Evolutionary conservation across 768 basidiomycete genomes (phyloP), one percentile per base, ranked within the genome.

Genomic region (Naematelia encephala): DNA sequence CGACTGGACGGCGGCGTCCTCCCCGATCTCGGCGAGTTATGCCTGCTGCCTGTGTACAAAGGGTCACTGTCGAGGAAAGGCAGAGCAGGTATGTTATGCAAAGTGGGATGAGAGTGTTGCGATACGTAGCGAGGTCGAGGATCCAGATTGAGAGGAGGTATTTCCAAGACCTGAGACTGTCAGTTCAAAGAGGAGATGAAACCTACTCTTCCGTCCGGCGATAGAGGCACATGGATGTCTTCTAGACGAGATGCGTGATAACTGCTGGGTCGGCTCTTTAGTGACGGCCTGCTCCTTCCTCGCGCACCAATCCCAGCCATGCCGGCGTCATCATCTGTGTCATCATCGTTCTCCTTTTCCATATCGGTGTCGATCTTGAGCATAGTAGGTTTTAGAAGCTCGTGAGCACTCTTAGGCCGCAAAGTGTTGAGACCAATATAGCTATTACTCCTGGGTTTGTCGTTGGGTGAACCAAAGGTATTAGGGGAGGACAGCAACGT

Each of bases 181-280:
- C 19, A 29, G 28, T 28, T 42, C 26, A 50, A 42, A 26, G 44
- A 53, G 16, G 57, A 16, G 27, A 44, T 44, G 22, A 42, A 16
- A 56, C 51, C 47, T 29, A 56, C 28, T 42, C n/a, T 39, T 39
- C 34, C 34, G 34, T 39, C 49, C 19, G 21, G 11, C 47, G 26
- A 46, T 48, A 22, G 61, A 23, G 5, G 22, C 5, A 30, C 29
- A 28, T 52, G 25, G 27, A 29, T 23, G 39, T 57, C 29, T 23
- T 52, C 51, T 12, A 28, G 51, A 30, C 51, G 25, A n/a, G 51
- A 27, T 0, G 61, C 61, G 39, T 67, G 61, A 58, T 60, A 63
- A 52, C 65, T 67, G 44, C 51, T 60, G 5, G 61, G 65, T 22
- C 65, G 54, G 23, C 51, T 63, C 50, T 49, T 63, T 16, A 59